A percentile compares a stretch with the other conserved stretches of the same genome.
phyloP scores from a whole-genome alignment of 2,329 filamentous ascomycete species.

The Dichotomopilus funicola region DNA sequence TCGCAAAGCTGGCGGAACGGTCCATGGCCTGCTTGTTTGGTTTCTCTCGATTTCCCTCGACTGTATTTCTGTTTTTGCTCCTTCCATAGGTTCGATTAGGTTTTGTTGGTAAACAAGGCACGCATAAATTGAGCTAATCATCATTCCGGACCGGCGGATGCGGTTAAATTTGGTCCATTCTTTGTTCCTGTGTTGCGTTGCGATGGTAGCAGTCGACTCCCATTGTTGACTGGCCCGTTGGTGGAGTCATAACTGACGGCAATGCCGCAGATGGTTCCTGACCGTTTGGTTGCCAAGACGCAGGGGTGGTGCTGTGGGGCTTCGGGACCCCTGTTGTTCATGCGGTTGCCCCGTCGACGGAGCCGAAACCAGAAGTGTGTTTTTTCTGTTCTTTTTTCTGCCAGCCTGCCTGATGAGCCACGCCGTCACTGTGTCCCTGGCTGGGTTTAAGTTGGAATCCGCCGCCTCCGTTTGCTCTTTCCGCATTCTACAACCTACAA shows the following conservation, averaged over 20 bases:
- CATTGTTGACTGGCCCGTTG: too few species aligned
- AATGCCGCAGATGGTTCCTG: neutral
- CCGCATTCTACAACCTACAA: neutral
- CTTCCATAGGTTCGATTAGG: too few species aligned
- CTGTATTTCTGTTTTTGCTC: neutral
- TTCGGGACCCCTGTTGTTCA: neutral
- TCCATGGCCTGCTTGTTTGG: neutral
- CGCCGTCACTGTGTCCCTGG: slow-evolving; percentile 1
- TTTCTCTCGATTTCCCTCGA: neutral
- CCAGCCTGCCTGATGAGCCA: neutral
- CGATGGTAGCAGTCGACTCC: too few species aligned
- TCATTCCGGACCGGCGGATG: too few species aligned
- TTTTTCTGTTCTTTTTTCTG: slow-evolving; percentile 19
- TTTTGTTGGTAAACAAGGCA: too few species aligned
- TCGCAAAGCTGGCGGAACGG: neutral
- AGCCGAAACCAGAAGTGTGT: slow-evolving; percentile 24
- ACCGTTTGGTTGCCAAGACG: neutral
- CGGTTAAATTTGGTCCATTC: too few species aligned
- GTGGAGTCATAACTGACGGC: too few species aligned
- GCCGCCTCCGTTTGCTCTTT: neutral
- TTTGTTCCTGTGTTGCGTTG: too few species aligned
- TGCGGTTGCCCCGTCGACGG: slow-evolving; percentile 24
- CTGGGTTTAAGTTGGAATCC: slow-evolving; percentile 1
- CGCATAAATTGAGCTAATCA: too few species aligned
- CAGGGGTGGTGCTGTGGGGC: neutral